These are phyloP conservation scores for Nasturtium officinale DNA, from an alignment of 345 rosid genomes.

Conservation along the genomic window DNA sequence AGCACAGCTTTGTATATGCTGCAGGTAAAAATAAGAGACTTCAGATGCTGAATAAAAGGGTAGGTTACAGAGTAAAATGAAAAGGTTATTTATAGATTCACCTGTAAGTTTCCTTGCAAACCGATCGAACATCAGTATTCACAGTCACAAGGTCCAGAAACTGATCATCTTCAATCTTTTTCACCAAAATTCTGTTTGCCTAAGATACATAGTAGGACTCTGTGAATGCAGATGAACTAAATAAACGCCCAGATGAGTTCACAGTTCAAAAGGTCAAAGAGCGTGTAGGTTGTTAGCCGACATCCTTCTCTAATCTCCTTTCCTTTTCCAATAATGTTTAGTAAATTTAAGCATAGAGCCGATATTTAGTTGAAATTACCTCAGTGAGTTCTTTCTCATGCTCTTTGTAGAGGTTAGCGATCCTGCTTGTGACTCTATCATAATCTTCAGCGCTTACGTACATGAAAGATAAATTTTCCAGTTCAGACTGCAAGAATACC, in stretches of 20 bases:
- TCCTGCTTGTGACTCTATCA: slow-evolving; percentile 75
- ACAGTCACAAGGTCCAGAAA: slow-evolving; percentile 88
- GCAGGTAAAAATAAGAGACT: slow-evolving; percentile 41
- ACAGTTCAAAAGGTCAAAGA: slow-evolving; percentile 13
- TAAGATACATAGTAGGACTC: slow-evolving; percentile 40
- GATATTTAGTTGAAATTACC: slow-evolving; percentile 47
- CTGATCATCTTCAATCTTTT: slow-evolving; percentile 93
- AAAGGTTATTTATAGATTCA: slow-evolving; percentile 38
- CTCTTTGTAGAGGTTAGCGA: slow-evolving; percentile 80
- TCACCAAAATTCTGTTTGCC: slow-evolving; percentile 89
- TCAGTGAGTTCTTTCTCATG: slow-evolving; percentile 85
- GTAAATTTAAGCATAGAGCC: not conserved
- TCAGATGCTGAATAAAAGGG: slow-evolving; percentile 27
- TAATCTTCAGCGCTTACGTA: slow-evolving; percentile 92
- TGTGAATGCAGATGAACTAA: slow-evolving; percentile 43
- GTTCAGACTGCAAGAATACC: slow-evolving; percentile 77
- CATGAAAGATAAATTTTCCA: slow-evolving; percentile 95
- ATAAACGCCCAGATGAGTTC: slow-evolving; percentile 36
- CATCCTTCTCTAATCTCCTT: slow-evolving; percentile 15
- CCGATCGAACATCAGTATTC: slow-evolving; percentile 77
- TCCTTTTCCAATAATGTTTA: slow-evolving; percentile 4
- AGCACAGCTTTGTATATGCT: slow-evolving; percentile 83
- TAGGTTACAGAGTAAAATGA: slow-evolving; percentile 27
- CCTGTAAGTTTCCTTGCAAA: slow-evolving; percentile 96
- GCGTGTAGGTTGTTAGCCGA: not conserved